Percentiles rank a stretch among this genome's conserved stretches.
phyloP scores from a whole-genome alignment of 768 basidiomycete genomes.

The Arthromyces matolae region DNA sequence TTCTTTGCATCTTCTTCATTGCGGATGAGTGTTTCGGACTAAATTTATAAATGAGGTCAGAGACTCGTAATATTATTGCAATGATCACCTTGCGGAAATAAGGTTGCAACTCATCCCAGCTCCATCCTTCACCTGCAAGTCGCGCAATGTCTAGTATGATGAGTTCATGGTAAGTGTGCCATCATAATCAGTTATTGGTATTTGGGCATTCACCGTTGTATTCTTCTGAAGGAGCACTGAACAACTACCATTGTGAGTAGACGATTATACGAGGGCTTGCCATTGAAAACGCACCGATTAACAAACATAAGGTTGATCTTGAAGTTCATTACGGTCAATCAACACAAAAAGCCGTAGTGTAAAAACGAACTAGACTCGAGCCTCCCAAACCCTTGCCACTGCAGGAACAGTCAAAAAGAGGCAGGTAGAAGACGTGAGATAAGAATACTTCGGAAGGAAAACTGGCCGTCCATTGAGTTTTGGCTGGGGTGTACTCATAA shows the following conservation, averaged over 20 bases:
- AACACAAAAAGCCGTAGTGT: not conserved
- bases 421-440: not conserved
- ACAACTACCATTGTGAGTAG: not conserved
- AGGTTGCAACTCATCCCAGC: not conserved
- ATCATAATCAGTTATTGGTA: not conserved
- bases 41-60: not conserved
- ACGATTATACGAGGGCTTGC: not conserved
- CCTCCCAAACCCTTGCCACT: constrained; percentile 3
- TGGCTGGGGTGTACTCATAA: not conserved
- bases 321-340: not conserved
- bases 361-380: not conserved
- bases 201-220: not conserved
- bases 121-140: not conserved
- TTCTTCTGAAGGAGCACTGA: not conserved
- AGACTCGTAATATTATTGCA: not conserved
- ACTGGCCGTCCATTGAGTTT: not conserved
- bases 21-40: not conserved
- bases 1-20: not conserved
- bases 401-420: not conserved
- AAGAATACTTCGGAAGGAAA: constrained; percentile 1
- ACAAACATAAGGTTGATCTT: constrained; percentile 1
- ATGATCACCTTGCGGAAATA: not conserved
- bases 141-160: not conserved
- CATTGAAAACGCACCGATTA: not conserved
- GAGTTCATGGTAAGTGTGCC: not conserved